Conservation (phyloP, 139 green algal genomes). For the Spirogloea muscicola region DNA sequence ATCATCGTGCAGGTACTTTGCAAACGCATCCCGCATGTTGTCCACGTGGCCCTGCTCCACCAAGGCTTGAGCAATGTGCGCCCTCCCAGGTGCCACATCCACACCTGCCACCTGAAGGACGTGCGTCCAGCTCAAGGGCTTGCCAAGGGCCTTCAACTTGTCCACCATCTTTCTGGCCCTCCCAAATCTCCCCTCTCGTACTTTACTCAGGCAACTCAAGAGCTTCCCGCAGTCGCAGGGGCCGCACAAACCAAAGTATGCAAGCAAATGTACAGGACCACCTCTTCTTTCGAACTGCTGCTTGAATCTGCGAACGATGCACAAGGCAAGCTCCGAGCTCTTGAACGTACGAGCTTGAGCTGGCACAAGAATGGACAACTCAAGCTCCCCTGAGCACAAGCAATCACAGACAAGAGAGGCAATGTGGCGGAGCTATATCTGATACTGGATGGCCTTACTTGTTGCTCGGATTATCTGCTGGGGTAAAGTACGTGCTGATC, state of each 20-base stretch:
- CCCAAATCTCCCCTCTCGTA: slow-evolving; percentile 18
- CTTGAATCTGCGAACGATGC: too few species aligned
- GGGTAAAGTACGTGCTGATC: too few species aligned
- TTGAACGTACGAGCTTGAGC: too few species aligned
- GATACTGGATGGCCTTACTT: too few species aligned
- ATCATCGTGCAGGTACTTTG: slow-evolving; percentile 32
- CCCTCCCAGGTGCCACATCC: slow-evolving; percentile 18
- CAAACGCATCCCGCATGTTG: slow-evolving; percentile 21
- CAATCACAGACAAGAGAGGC: too few species aligned
- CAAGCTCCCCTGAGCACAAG: too few species aligned
- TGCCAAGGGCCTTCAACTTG: slow-evolving; percentile 29
- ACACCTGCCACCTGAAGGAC: slow-evolving; percentile 17
- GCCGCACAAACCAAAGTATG: slow-evolving; percentile 18
- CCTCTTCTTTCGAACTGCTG: too few species aligned
- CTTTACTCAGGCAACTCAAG: not conserved
- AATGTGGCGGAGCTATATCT: too few species aligned
- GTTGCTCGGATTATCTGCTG: too few species aligned
- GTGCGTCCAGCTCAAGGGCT: slow-evolving; percentile 2
- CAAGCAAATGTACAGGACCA: slow-evolving; percentile 40
- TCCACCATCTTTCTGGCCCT: slow-evolving; percentile 27
- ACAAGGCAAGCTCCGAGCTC: too few species aligned
- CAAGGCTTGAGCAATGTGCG: slow-evolving; percentile 26
- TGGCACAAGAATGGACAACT: too few species aligned
- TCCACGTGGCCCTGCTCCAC: slow-evolving; percentile 26
- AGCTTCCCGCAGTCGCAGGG: slow-evolving; percentile 9